Evolutionary conservation across 208 protist species (phyloP), one percentile per base, ranked within the genome.

Genomic region (Trypanosomatidae sp.): DNA sequence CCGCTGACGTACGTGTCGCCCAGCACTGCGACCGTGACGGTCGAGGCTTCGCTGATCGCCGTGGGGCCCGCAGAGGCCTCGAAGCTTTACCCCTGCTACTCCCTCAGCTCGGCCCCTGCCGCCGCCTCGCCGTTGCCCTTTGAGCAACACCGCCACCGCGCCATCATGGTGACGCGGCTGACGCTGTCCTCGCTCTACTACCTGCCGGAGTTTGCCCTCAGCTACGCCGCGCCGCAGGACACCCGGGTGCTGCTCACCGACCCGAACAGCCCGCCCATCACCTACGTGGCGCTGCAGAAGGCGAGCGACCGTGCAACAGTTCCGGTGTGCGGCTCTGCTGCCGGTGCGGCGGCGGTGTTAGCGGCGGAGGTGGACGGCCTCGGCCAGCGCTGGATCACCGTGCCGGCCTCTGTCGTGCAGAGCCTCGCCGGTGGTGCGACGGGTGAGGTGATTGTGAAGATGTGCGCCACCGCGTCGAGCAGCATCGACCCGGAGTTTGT

Each of bases 381-480:
- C 67, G 82, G 76, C 55, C 69, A 78, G 44, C 79, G 77, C 53
- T 85, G 77, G 74, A 69, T 84, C 65, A 78, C 72, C 2, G 69
- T 89, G 50, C 75, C 83, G 15, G 62, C 85, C 8, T 44, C 62
- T 46, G 43, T 88, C 25, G 62, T 75, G 41, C 56, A 80, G 62
- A 55, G 60, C 12, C 73, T 83, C 10, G 73, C 80, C 1, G 80
- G 56, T 44, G 71, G 67, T 50, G 66, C 69, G 30, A 46, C 43
- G 4, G 64, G 56, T 13, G 73, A 82, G 17, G 79, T 80, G 17
- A 75, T 81, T 33, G 46, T 90, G 33, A 72, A 71, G 64, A 46
- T 89, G 73, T 93, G 89, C 55, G 89, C 86, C 30, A 91, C 89
- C 3, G 84, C 89, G 2, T 85, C 88, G 12, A 77, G 73, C 33